Base-by-base conservation (phyloP, 345 rosid species). In the Populus tremula region DNA sequence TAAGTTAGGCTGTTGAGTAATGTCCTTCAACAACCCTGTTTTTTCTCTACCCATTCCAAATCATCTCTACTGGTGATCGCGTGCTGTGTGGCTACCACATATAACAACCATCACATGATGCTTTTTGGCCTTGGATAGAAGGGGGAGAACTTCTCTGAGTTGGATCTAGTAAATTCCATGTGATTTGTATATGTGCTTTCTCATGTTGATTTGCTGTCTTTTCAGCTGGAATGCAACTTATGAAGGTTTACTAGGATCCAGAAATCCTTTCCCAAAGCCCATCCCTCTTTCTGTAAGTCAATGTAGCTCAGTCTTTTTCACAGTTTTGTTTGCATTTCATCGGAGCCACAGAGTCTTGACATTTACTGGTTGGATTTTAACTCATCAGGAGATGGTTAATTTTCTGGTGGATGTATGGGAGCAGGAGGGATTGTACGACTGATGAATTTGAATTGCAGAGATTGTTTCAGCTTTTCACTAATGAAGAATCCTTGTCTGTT, bases 251-350 rank as follows among this genome's bases (percentile, higher is more conserved):
- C 88, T 90, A 64, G 91, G 89, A 73, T 82, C 81, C 70, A 90
- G 82, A 81, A 91, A 90, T 78, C 83, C 88, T 8, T 90, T 91
- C 54, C 82, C 90, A 10, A 88, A 83, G 56, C 89, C 89, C 31
- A 84, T 91, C 77, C 98, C 93, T 71, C 96, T 93, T 36, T 71
- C 92, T 73, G 98, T 93, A 89, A 85, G 94, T 83, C 21, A 23
- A 9, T 45, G 16, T 59, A 13, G 13, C 21, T 16, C 43, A 17
- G 31, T 23, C 20, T 20, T 67, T 27, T 43, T 29, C 17, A 2
- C 50, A 14, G 21, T 68, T 5, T 17, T 63, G 14, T 39, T n/a
- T 43, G 23, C n/a, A 33, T 76, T 61, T 47, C 70, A 31, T n/a
- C 14, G 9, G 33, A 27, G 70, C 69, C n/a, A 3, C 25, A 5